Evolutionary conservation across 345 rosid species (phyloP), one percentile per base, ranked within the genome.

Genomic region (Streptanthus diversifolius): DNA sequence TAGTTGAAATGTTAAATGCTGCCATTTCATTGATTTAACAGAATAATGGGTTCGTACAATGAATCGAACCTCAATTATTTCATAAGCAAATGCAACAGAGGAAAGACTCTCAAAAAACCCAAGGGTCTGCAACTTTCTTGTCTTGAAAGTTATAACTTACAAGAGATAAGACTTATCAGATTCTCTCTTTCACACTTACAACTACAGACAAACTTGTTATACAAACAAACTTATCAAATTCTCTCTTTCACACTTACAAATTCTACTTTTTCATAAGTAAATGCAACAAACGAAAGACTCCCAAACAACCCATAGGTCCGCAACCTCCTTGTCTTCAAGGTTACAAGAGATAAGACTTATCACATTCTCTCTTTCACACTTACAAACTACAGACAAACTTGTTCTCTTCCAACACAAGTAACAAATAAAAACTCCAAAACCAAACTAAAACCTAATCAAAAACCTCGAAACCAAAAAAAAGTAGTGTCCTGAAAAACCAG

Each of bases 311-410:
- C 53, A 60, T 67, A 75, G 54, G 24, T 75, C 32, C 14, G 12
- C 1, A 37, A 44, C 62, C 27, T 45, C 24, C 12, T 32, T 41
- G 27, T 44, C 71, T 47, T 48, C 10, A 56, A 44, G 49, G 63
- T 63, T 63, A 57, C 47, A 43, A 22, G 1, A 18, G 5, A 29
- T 40, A 18, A 43, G 14, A 49, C 49, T 33, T 33, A 15, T 17
- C 64, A 44, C 37, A 47, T 66, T 48, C 67, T 74, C 78, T 36
- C 61, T 40, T 48, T 21, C 78, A 75, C 79, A 60, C 49, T 68
- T 60, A 5, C 61, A 22, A 51, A 51, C 30, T 22, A n/a, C 55
- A 51, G 15, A 22, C 56, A 51, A 1, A 55, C 36, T 52, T 68
- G 56, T 27, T 45, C 21, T 27, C 71, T 55, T 63, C 12, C 61